Conservation (phyloP, 1,139 yeast genomes). For the Suhomyces maxii region DNA sequence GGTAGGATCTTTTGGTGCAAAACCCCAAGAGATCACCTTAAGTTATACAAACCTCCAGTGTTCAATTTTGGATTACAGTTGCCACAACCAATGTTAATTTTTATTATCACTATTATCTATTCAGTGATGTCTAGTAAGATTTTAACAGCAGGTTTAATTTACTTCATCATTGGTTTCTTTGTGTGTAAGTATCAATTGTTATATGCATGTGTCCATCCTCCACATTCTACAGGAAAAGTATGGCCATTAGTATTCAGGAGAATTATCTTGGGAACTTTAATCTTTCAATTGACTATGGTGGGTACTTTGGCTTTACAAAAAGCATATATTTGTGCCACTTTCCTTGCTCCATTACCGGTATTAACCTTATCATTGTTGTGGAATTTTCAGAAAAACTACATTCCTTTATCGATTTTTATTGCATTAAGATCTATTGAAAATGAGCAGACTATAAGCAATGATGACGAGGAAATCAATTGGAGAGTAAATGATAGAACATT, state of each 20-base stretch:
- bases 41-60: conserved; percentile 71
- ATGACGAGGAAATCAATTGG: conserved; percentile 13
- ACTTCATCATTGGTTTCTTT: conserved; percentile 72
- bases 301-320: conserved; percentile 81
- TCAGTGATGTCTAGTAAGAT: conserved; percentile 79
- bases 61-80: conserved; percentile 80
- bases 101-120: conserved; percentile 73
- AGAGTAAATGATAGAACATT: conserved; percentile 37
- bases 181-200: conserved; percentile 80
- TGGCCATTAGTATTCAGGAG: conserved; percentile 83
- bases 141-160: conserved; percentile 67
- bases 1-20: conserved; percentile 19
- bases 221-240: conserved; percentile 85
- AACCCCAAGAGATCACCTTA: conserved; percentile 69
- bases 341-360: conserved; percentile 73
- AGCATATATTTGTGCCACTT: conserved; percentile 72
- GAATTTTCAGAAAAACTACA: conserved; percentile 78
- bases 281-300: conserved; percentile 88
- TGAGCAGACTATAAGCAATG: conserved; percentile 3
- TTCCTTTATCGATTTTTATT: conserved; percentile 80
- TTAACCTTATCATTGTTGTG: conserved; percentile 67
- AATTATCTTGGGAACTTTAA: conserved; percentile 63
- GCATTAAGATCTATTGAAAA: conserved; percentile 61
- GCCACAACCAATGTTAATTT: conserved; percentile 77
- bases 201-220: conserved; percentile 81